Conservation (phyloP, 2,329 filamentous ascomycete genomes). For the Elsinoe necatrix region DNA sequence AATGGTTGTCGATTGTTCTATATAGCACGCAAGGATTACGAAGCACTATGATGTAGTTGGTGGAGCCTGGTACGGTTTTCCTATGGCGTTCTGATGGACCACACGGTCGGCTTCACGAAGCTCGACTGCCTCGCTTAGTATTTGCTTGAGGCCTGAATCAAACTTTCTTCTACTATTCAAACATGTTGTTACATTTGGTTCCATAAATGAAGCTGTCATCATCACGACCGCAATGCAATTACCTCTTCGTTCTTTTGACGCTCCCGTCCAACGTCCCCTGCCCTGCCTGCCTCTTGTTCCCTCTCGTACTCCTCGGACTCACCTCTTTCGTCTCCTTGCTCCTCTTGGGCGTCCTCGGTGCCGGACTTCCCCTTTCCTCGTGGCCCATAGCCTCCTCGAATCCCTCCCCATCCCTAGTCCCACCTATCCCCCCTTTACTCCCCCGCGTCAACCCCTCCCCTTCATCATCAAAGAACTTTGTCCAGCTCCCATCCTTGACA, state of each 20-base stretch:
- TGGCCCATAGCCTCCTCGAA: slow-evolving; percentile 18
- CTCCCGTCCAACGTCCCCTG: slow-evolving; percentile 9
- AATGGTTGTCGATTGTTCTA: background rate
- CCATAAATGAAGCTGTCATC: too few species aligned
- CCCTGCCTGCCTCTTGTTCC: slow-evolving; percentile 9
- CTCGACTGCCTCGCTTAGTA: slow-evolving; percentile 11
- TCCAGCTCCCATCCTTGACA: slow-evolving; percentile 55
- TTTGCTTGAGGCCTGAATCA: slow-evolving; percentile 11
- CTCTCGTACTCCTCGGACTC: slow-evolving; percentile 17
- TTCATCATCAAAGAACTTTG: slow-evolving; percentile 39
- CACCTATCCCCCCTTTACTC: slow-evolving; percentile 32
- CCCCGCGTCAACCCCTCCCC: slow-evolving; percentile 40
- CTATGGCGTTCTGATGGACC: background rate
- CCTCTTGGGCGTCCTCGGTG: slow-evolving; percentile 15
- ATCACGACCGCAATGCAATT: background rate
- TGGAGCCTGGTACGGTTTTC: background rate
- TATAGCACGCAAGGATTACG: slow-evolving; percentile 6
- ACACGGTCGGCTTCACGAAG: slow-evolving; percentile 5
- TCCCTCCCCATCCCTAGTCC: slow-evolving; percentile 25
- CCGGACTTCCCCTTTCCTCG: slow-evolving; percentile 10
- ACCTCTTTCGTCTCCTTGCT: background rate
- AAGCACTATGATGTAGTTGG: background rate
- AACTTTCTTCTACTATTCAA: slow-evolving; percentile 2
- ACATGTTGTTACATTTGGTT: background rate
- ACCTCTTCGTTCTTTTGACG: slow-evolving; percentile 26